These are phyloP conservation scores for Xylaria polymorpha DNA, from an alignment of 2,329 filamentous ascomycete genomes.

Conservation along the genomic window DNA sequence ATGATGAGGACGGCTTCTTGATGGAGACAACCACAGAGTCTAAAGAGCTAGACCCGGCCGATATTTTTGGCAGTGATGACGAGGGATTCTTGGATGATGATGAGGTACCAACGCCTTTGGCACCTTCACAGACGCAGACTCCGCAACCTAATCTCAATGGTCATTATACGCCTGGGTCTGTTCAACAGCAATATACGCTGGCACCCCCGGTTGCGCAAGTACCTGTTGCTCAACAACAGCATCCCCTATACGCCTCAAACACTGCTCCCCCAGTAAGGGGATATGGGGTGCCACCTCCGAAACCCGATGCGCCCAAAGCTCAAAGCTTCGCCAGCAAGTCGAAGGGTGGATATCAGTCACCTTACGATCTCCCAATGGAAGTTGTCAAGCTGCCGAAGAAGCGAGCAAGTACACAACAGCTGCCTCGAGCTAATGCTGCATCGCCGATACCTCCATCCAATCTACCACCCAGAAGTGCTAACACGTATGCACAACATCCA, in stretches of 20 bases:
- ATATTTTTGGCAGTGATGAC: conserved; percentile 83
- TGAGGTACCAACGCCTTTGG: conserved; percentile 51
- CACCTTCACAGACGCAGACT: conserved; percentile 41
- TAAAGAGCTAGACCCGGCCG: conserved; percentile 68
- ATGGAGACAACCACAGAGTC: conserved; percentile 62
- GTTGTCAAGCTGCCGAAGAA: conserved; percentile 79
- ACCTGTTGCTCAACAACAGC: conserved; percentile 45
- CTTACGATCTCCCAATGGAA: conserved; percentile 94
- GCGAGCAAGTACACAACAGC: conserved; percentile 68
- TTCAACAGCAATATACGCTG: conserved; percentile 58
- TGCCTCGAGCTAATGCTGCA: conserved; percentile 56
- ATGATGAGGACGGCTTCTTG: conserved; percentile 72
- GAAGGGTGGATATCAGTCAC: conserved; percentile 92
- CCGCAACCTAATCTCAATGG: conserved; percentile 48
- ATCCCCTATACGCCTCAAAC: conserved; percentile 47
- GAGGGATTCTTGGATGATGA: conserved; percentile 85
- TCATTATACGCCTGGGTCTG: conserved; percentile 50
- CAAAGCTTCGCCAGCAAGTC: conserved; percentile 92
- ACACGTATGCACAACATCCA: conserved; percentile 59
- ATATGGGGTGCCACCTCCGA: conserved; percentile 54
- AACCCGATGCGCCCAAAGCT: conserved; percentile 65
- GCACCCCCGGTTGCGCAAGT: conserved; percentile 53
- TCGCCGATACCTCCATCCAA: conserved; percentile 56
- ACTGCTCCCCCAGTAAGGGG: conserved; percentile 48
- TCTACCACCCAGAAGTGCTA: conserved; percentile 71